A percentile compares a stretch with the other conserved stretches of the same genome.
Evolutionary conservation across 2,329 filamentous ascomycete species (phyloP).

Genomic region (Talaromyces sp.): DNA sequence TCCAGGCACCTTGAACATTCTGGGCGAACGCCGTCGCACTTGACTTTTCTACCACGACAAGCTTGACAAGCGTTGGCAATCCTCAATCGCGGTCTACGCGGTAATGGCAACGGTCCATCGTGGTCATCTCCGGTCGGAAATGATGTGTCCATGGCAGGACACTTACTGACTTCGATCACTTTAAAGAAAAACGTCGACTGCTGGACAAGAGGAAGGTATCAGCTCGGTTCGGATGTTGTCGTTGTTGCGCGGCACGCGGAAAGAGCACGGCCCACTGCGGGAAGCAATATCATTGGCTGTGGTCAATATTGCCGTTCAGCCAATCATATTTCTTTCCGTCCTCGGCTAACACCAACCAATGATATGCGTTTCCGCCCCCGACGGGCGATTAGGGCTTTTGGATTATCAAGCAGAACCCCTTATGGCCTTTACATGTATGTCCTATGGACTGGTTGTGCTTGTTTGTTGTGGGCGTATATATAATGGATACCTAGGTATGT

Average conservation of each 20-base stretch:
- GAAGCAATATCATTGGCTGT: not conserved
- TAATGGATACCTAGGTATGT: not conserved
- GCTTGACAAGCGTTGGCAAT: constrained; percentile 23
- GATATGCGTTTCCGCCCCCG: not conserved
- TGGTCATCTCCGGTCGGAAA: too few species aligned
- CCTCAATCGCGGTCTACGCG: constrained; percentile 23
- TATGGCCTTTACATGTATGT: not conserved
- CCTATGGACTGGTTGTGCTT: not conserved
- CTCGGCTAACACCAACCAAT: not conserved
- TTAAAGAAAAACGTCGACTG: not conserved
- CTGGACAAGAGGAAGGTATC: not conserved
- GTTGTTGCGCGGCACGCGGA: not conserved
- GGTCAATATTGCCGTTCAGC: not conserved
- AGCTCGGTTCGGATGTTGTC: constrained; percentile 3
- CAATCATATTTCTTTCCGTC: constrained; percentile 9
- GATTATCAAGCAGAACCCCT: not conserved
- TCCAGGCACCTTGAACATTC: constrained; percentile 20
- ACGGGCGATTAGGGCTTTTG: not conserved
- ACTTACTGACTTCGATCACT: not conserved
- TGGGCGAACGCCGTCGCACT: constrained; percentile 25
- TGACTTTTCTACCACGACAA: constrained; percentile 24
- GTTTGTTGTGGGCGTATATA: not conserved
- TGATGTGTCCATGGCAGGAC: not conserved
- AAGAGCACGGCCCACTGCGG: not conserved
- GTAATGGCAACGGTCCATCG: not conserved